Base-by-base conservation (phyloP, 495 filamentous ascomycete species). In the Tetracladium marchalianum region DNA sequence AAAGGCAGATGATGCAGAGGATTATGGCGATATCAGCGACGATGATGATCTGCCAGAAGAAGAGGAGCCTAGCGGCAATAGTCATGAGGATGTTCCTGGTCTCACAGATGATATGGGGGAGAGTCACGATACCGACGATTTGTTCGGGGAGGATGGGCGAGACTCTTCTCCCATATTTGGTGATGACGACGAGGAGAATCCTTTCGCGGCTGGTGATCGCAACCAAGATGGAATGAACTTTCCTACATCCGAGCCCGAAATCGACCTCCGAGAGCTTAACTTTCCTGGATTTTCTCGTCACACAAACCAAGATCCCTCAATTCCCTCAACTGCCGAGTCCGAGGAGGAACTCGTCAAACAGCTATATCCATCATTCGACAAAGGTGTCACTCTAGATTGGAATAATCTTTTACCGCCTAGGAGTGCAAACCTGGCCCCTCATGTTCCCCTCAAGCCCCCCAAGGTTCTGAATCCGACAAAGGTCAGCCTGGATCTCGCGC, bases 401-500 rank as follows among this genome's bases (percentile, higher is more conserved):
- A 79, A 82, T 39, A 76, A 84, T 41, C 66, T 93, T 1, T 72
- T 96, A 16, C 82, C 83, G 9, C 77, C 77, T 13, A 85, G 84
- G 61, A 80, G 78, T 51, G 84, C 83, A 2, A 68, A 75, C 31
- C 89, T 81, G 55, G 62, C 80, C 33, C 77, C 77, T 24, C 86
- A 87, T 60, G 70, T 75, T 35, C 84, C 84, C 1, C 24, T 69
- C 1, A 90, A 87, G 60, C 71, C 76, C 10, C 88, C 93, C 15
- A 95, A 85, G 57, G 73, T 83, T 1, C 69, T 95, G 13, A 69
- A 87, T 11, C 87, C 88, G 0, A 88, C 83, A 11, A 99, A 97
- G 62, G 70, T 94, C 39, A 85, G 79, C 47, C 65, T 97, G 5
- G 92, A 97, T 47, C 64, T 96, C 10, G 78, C 80, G 4, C 70